These are phyloP conservation scores for Ascochyta rabiei DNA, from an alignment of 2,329 filamentous ascomycete species.

Conservation along the genomic window DNA sequence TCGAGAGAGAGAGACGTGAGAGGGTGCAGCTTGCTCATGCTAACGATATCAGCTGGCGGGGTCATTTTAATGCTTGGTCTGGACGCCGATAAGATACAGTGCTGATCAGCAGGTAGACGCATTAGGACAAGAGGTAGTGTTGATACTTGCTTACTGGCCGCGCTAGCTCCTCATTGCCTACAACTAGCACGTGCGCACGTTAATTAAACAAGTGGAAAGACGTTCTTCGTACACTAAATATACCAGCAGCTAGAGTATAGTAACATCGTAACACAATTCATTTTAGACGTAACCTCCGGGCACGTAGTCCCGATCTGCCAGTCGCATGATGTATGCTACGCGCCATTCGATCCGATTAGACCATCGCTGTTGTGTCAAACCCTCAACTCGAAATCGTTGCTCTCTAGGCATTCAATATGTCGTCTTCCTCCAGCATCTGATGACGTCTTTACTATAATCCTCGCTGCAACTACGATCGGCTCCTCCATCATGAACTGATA, in stretches of 20 bases:
- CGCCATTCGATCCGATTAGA: neutral
- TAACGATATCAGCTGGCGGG: no score
- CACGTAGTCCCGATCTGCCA: no score
- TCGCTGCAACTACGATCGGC: neutral
- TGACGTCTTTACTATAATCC: neutral
- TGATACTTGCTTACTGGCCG: neutral
- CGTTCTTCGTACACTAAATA: no score
- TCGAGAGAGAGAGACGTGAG: no score
- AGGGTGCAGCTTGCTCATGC: no score
- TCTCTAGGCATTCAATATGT: neutral
- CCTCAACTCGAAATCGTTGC: slow-evolving; percentile 2
- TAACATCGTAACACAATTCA: no score
- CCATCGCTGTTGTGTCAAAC: neutral
- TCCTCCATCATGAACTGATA: neutral
- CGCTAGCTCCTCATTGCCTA: neutral
- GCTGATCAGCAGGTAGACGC: neutral
- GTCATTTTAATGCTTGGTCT: no score
- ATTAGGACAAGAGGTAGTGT: neutral
- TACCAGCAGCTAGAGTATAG: no score
- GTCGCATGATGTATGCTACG: no score
- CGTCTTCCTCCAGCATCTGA: neutral
- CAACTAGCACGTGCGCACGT: neutral
- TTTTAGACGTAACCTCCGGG: no score
- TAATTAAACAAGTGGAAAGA: no score
- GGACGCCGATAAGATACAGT: no score